A percentile compares a stretch with the other conserved stretches of the same genome.
These are phyloP conservation scores for Magnolia kwangsiensis DNA, from an alignment of 164 flowering plant species.

Conservation along the genomic window DNA sequence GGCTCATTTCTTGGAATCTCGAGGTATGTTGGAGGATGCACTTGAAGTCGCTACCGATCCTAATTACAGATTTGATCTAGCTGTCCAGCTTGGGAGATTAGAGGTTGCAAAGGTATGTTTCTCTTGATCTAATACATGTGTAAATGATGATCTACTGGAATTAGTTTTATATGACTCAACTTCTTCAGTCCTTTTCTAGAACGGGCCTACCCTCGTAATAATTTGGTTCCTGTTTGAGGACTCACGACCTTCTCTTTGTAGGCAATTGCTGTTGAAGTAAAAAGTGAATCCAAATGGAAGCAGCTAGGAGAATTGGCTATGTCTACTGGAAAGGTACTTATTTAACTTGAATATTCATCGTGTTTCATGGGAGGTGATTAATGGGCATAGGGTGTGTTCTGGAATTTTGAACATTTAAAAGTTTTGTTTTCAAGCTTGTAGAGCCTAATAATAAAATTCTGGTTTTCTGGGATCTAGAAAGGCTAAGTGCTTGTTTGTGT, in stretches of 20 bases:
- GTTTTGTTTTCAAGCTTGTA: not conserved
- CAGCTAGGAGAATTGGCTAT: slow-evolving; percentile 96
- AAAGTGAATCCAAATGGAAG: slow-evolving; percentile 97
- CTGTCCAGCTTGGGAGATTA: slow-evolving; percentile 84
- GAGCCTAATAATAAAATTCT: not conserved
- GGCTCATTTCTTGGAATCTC: slow-evolving; percentile 94
- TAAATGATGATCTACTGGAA: not conserved
- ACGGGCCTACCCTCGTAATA: not conserved
- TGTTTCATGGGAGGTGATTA: not conserved
- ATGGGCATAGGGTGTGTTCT: not conserved
- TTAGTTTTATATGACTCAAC: not conserved
- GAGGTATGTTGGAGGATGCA: slow-evolving; percentile 95
- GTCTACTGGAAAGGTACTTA: slow-evolving; percentile 80
- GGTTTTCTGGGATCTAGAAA: not conserved
- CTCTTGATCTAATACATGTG: not conserved
- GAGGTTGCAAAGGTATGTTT: slow-evolving; percentile 77
- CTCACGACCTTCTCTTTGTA: slow-evolving; percentile 24
- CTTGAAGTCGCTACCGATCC: slow-evolving; percentile 96
- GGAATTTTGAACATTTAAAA: not conserved
- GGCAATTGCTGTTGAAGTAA: slow-evolving; percentile 81
- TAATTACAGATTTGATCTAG: slow-evolving; percentile 93
- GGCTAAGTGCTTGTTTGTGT: not conserved
- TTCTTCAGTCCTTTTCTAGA: not conserved
- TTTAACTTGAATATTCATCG: not conserved
- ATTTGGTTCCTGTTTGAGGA: not conserved